Evolutionary conservation across 495 filamentous ascomycete species (phyloP).

Genomic region (Lasiosphaeria miniovina): DNA sequence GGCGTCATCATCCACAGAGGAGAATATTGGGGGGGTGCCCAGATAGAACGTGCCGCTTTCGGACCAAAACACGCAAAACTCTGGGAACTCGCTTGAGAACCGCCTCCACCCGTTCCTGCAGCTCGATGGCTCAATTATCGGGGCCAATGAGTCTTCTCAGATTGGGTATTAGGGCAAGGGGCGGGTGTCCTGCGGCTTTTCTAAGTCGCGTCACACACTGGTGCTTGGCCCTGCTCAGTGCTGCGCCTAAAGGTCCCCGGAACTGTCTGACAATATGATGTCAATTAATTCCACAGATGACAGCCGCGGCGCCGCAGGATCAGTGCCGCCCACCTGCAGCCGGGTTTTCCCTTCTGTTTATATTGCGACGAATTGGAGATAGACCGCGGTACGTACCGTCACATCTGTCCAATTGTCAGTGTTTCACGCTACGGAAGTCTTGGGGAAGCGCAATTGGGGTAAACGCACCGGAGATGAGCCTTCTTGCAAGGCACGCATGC

Average conservation of each 20-base stretch:
- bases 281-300: conserved; percentile 28
- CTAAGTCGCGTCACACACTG: conserved; percentile 26
- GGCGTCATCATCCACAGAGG: conserved; percentile 17
- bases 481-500: conserved; percentile 97
- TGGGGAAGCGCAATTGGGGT: conserved; percentile 13
- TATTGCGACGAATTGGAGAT: conserved; percentile 17
- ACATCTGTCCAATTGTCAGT: conserved; percentile 37
- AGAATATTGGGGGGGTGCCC: conserved; percentile 10
- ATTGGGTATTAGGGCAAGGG: conserved; percentile 19
- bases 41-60: conserved; percentile 8
- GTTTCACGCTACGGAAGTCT: conserved; percentile 7
- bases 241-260: conserved; percentile 31
- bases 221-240: conserved; percentile 26
- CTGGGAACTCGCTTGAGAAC: conserved; percentile 32
- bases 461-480: conserved; percentile 71
- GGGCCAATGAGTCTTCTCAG: conserved; percentile 20
- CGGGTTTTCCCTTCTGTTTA: conserved; percentile 24
- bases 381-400: conserved; percentile 45
- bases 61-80: conserved; percentile 18
- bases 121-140: conserved; percentile 12
- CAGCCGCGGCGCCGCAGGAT: conserved; percentile 24
- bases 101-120: conserved; percentile 32
- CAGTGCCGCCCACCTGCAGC: conserved; percentile 20
- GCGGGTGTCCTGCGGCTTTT: conserved; percentile 17
- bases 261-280: conserved; percentile 31